These are phyloP conservation scores for Floccularia luteovirens DNA, from an alignment of 768 basidiomycete genomes.

Conservation along the genomic window DNA sequence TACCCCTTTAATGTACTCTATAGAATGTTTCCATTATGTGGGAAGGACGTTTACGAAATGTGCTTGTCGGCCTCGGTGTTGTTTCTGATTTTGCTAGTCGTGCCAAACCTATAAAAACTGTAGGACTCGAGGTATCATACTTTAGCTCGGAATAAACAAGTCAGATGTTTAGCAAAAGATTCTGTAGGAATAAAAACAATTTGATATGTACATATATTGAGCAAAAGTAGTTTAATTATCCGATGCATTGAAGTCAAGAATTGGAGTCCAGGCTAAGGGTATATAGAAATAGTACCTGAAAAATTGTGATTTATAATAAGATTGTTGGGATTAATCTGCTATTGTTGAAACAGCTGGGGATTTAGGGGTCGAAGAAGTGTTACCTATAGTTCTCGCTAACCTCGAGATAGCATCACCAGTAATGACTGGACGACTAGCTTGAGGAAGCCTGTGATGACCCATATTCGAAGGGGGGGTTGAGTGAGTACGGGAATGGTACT, in stretches of 20 bases:
- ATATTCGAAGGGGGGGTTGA: constrained; percentile 50
- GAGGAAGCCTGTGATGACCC: constrained; percentile 28
- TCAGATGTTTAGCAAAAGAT: no score
- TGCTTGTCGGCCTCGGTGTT: constrained; percentile 85
- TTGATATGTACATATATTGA: no score
- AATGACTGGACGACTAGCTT: constrained; percentile 58
- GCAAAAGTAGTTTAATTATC: no score
- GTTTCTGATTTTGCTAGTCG: constrained; percentile 85
- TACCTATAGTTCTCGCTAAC: constrained; percentile 56
- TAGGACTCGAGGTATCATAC: constrained; percentile 92
- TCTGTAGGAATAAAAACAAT: not conserved
- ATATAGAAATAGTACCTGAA: no score
- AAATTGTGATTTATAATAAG: no score
- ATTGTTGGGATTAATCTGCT: not conserved
- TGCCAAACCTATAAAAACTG: constrained; percentile 78
- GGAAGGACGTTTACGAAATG: constrained; percentile 87
- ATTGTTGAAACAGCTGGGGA: constrained; percentile 8
- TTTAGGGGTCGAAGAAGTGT: constrained; percentile 14
- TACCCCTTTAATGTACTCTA: constrained; percentile 1
- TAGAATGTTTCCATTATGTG: constrained; percentile 89
- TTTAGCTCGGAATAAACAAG: constrained; percentile 61
- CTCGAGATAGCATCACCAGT: constrained; percentile 65
- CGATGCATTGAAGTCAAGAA: no score
- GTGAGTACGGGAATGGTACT: constrained; percentile 53
- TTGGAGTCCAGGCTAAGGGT: no score